Evolutionary conservation across 2,329 filamentous ascomycete genomes (phyloP).

Genomic region (Salinomyces thailandicus): DNA sequence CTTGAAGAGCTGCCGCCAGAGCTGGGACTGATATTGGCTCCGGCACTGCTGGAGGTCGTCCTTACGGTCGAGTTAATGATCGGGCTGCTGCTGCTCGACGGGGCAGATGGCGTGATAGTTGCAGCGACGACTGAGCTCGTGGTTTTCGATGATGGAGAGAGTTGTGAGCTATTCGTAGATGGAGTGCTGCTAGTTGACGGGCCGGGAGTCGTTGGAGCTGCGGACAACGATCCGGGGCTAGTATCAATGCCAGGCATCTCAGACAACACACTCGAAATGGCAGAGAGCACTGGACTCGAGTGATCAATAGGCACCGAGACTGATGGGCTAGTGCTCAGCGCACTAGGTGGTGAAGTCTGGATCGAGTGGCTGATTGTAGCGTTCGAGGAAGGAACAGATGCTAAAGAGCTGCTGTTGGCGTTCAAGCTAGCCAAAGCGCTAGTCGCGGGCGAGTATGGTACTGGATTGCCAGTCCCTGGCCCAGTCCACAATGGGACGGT

Average conservation of each 20-base stretch:
- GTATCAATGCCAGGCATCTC: background rate
- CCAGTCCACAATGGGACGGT: constrained; percentile 1
- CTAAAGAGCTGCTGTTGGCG: background rate
- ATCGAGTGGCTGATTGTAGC: background rate
- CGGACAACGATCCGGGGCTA: no score
- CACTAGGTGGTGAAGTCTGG: background rate
- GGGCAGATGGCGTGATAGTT: no score
- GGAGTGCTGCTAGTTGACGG: no score
- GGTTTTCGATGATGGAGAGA: no score
- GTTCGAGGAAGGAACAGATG: background rate
- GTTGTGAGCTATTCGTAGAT: no score
- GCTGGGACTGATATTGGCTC: no score
- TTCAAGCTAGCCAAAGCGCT: background rate
- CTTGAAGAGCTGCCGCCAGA: no score
- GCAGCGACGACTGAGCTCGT: no score
- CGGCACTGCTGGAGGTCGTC: no score
- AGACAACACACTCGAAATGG: constrained; percentile 5
- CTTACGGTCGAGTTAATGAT: no score
- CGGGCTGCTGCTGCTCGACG: no score
- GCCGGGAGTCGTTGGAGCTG: no score
- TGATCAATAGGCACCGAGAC: constrained; percentile 1
- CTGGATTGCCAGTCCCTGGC: background rate
- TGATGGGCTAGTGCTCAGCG: background rate
- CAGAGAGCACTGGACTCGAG: constrained; percentile 4
- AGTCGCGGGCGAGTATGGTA: background rate